Base-by-base conservation (phyloP, 2,329 filamentous ascomycete genomes). In the Trichoderma citrinoviride region DNA sequence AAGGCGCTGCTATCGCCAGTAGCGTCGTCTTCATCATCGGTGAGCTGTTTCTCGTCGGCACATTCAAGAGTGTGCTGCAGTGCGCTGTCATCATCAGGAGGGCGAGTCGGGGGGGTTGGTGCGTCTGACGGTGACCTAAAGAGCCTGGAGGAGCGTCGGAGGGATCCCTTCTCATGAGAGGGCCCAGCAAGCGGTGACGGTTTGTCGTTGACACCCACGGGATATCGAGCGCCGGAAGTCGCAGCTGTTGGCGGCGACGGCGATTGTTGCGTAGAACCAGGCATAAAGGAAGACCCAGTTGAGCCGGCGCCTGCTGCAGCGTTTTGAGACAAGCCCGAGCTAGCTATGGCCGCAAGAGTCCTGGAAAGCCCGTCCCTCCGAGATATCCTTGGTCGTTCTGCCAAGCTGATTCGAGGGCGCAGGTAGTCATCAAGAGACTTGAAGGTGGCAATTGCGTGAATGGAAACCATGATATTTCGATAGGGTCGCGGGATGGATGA, bases 401-500 rank as follows among this genome's bases (percentile, higher is more conserved):
- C 87, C 15, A 95, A 76, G 71, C 84, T 92, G 66, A 99, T 96
- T 67, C 94, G 87, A 7, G 95, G 95, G 43, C 95, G 89, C 49
- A 99, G 83, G 75, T 98, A 99, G 74, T 99, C 95, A 73, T 98
- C 95, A 25, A 99, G 80, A 0, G 94, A 91, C 76, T 97, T 98
- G 81, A 99, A 98, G 0, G 93, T 98, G 2, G 95, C 94, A 72
- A 99, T 98, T 17, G 95, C 95, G 75, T 99, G 95, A 65, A 99
- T 99, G 0, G 93, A 96, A 1, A 99, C 95, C 90, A 97, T 97
- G 68, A 99, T 96, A 70, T 94, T 97, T 23, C 91, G 87, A 74
- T 96, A 98, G 0, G 90, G 83, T 41, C 88, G 85, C 19, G 95
- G 95, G 66, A 99, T 95, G 55, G 95, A 91, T 0, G 93, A 94